Evolutionary conservation across 331 rosid species (phyloP), one percentile per base, ranked within the genome.

Genomic region (Erythrophleum ivorense): DNA sequence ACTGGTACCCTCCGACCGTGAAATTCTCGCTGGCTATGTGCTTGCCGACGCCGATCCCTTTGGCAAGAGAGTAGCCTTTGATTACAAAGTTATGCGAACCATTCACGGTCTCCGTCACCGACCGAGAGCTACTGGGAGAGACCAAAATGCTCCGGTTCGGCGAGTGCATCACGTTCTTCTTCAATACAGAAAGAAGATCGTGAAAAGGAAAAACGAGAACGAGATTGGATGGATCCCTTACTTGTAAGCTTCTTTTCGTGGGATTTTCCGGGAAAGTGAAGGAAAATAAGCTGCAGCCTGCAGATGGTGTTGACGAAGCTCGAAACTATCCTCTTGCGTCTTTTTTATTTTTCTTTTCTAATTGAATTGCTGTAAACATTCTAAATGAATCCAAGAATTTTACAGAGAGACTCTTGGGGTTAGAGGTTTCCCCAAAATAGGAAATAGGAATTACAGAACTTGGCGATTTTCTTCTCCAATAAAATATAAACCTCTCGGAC

Each of bases 41-140:
- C 81, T 93, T 91, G 4, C 98, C 98, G 0, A 90, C 87, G 18
- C 97, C 97, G 77, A 93, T 95, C 8, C 98, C 98, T 76, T 95
- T 95, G 38, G 98, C 98, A 9, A 95, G 75, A 11, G 98, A 95
- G 78, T 93, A 95, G 0, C 98, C 98, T 50, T 87, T 88, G 5
- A 95, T 93, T 13, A 90, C 85, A 71, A 95, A 90, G 75, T 90
- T 91, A 89, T 95, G 98, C 7, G 98, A 93, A 1, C 98, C 98
- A 82, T 95, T 95, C 46, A 95, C 94, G 18, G 98, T 93, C 84
- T 91, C 90, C 36, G 96, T 95, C 73, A 93, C 91, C 58, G 97
- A 93, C 54, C 89, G 85, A 0, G 98, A 95, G 72, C 90, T 90
- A 57, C 89, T 84, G 1, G 90, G 86, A 1, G 85, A 85, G 34